Percentiles rank a stretch among this genome's conserved stretches.
These are phyloP conservation scores for Crucibulum laeve DNA, from an alignment of 768 basidiomycete species.

Conservation along the genomic window DNA sequence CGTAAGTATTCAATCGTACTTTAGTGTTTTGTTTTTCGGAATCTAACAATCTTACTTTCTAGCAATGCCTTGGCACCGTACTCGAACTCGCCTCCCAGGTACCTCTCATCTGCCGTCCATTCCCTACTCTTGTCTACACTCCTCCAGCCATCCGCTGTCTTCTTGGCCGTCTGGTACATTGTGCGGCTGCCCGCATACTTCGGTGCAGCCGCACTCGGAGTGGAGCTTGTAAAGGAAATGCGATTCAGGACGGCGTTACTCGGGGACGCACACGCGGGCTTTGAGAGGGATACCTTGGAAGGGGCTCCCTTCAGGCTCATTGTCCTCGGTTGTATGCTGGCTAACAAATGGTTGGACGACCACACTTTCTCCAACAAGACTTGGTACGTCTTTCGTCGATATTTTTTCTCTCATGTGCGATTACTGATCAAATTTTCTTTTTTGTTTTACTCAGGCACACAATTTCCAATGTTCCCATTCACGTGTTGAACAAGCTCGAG, in stretches of 20 bases:
- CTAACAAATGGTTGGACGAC: constrained; percentile 87
- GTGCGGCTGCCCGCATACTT: constrained; percentile 70
- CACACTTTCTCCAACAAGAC: constrained; percentile 90
- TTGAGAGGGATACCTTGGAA: constrained; percentile 48
- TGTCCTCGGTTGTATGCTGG: constrained; percentile 79
- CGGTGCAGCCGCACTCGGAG: constrained; percentile 42
- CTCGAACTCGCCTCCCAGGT: constrained; percentile 42
- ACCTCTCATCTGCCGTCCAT: constrained; percentile 61
- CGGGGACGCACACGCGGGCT: constrained; percentile 37
- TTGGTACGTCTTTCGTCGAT: constrained; percentile 47
- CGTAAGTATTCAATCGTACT: constrained; percentile 38
- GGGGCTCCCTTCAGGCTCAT: constrained; percentile 69
- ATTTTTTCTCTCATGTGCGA: constrained; percentile 3
- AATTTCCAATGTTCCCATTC: constrained; percentile 72
- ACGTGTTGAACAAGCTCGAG: constrained; percentile 67
- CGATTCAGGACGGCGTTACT: constrained; percentile 64
- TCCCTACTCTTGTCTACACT: constrained; percentile 74
- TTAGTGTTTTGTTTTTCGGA: not conserved
- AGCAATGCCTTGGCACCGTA: constrained; percentile 32
- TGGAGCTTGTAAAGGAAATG: constrained; percentile 53
- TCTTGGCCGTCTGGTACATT: constrained; percentile 81
- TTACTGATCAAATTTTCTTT: constrained; percentile 8
- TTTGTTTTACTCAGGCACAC: constrained; percentile 53
- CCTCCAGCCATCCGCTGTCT: constrained; percentile 75
- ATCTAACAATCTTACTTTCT: constrained; percentile 3